Base-by-base conservation (phyloP, 2,329 filamentous ascomycete genomes). In the Aspergillus sp. region DNA sequence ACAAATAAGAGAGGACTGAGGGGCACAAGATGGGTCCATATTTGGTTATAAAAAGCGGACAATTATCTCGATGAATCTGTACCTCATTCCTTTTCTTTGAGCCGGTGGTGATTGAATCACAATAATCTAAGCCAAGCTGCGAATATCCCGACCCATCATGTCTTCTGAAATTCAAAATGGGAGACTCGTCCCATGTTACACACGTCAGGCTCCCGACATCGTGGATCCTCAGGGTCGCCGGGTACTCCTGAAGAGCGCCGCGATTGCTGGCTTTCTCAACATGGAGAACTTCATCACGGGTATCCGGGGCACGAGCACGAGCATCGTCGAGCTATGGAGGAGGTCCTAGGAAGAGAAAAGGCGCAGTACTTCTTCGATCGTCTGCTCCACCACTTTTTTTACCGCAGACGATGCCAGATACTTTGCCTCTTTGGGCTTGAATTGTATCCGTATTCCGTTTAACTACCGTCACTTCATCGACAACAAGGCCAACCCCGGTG, bases 271-370 rank as follows among this genome's bases (percentile, higher is more conserved):
- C n/a, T 24, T 18, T 3, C 45, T 47, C 45, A 47, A 47, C 45
- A 83, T 83, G 80, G 82, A 85, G 68, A 85, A 85, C 69, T 86
- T 86, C 76, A 85, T 86, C 60, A 84, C 1, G 84, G 84, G n/a
- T 86, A 81, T 60, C 77, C 83, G 10, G 84, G 83, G 18, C 81
- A 84, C 54, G 84, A 87, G 65, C 75, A 76, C 29, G 77, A 85
- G 61, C 80, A 84, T 62, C 80, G 83, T 7, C 77, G 76, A 2
- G 79, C 82, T 1, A 77, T 86, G 69, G 71, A 80, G 0, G 74
- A 80, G 52, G 80, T 82, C 0, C 71, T 86, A 0, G 84, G 85
- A 1, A 67, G 80, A 52, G 79, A 85, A 52, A 84, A 83, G 63
- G 79, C 80, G 47, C 76, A 84, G 2, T 86, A 79, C 74, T 85